Base-by-base conservation (phyloP, 2,329 filamentous ascomycete species). In the Nakataea oryzae region DNA sequence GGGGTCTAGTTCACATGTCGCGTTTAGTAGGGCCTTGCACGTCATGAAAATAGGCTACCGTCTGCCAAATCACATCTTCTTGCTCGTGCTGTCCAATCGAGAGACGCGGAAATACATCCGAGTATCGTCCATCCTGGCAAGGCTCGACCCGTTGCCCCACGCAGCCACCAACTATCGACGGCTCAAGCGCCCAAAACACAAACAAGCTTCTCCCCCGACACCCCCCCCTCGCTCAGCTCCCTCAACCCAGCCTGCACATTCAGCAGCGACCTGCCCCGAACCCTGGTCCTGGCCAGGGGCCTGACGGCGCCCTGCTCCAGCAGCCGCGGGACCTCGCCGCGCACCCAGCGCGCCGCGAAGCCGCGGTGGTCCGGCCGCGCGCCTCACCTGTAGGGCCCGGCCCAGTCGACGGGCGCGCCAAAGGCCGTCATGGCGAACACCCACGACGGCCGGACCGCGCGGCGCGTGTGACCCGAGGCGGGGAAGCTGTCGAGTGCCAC, bases 391-490 rank as follows among this genome's bases (percentile, higher is more conserved):
- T 62, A 62, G 9, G 34, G 34, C 2, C 34, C 56, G 6, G 21
- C 55, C 61, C 61, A 62, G 26, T 62, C 61, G 29, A 62, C 28
- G 2, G 61, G 26, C 3, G 5, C 32, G 8, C 61, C 61, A 14
- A 62, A 62, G 0, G 56, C 61, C 0, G 54, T 32, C 61, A 62
- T 62, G 34, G 56, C 56, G 54, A 62, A 62, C 12, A 62, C 61
- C 61, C 61, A 62, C 24, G 61, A 59, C 21, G 61, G 61, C 3
- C 56, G 55, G 17, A 62, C 61, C 21, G 61, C 56, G 14, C 61
- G 56, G 4, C 30, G 61, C 34, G 61, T 50, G 34, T 62, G 61
- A 11, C 27, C n/a, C 2, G 58, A 9, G 6, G 28, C 28, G 24
- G 41, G 41, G 24, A 60, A 60, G 1, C 9, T 60, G 58, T 60